Base-by-base conservation (phyloP, 2,329 filamentous ascomycete species). In the Colletotrichum scovillei region DNA sequence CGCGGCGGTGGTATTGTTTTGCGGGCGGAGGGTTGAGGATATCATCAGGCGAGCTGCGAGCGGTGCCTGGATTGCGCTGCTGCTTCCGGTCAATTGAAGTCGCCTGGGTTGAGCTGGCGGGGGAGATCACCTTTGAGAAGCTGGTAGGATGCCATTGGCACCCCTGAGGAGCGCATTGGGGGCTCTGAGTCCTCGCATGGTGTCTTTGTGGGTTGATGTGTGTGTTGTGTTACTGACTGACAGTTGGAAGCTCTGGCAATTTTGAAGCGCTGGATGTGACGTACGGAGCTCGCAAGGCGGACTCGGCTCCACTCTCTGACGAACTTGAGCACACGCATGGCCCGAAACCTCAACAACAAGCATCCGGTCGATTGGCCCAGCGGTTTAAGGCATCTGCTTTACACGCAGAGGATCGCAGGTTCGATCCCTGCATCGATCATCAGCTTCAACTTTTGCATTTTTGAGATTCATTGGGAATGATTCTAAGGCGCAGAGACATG, bases 321-420 rank as follows among this genome's bases (percentile, higher is more conserved):
- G 12, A 24, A 24, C 7, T 9, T 24, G 8, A 16, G 2, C 0
- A 0, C 12, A 2, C n/a, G 24, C 16, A 4, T 5, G 1, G 9
- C 0, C 0, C 2, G 0, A 9, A 38, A 1, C 1, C 16, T 6
- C 60, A 65, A 42, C 0, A 1, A 32, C 6, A 24, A 6, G 16
- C n/a, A 22, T 53, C 53, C 26, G 26, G 26, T 28, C 59, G 80
- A 79, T 78, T 83, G 79, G 82, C 79, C 79, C 79, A 84, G 82
- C 77, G 82, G 82, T 83, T 83, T n/a, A 83, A 79, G 79, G 80
- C 80, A 79, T 81, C 77, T 81, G 81, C 78, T 80, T 84, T 84
- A 84, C 82, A 84, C 82, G 79, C 81, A 81, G 77, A 82, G 80
- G 82, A 81, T 84, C 83, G 81, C 82, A 84, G 82, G 82, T 84